These are phyloP conservation scores for Gymnopus androsaceus DNA, from an alignment of 1,284 basidiomycete genomes.

Conservation along the genomic window DNA sequence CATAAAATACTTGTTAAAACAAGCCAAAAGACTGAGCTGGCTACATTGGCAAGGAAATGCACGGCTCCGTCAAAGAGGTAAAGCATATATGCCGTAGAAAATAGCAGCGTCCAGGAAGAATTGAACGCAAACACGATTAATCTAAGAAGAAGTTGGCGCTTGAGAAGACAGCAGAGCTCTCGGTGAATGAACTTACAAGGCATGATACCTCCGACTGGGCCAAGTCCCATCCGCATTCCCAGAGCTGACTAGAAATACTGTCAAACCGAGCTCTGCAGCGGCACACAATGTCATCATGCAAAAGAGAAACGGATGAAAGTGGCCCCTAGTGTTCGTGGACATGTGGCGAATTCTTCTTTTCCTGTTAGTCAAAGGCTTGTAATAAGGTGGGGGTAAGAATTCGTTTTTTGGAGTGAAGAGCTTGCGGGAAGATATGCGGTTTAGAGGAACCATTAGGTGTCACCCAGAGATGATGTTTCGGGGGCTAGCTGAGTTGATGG, in stretches of 20 bases:
- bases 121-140: slow-evolving; percentile 68
- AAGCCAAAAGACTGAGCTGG: slow-evolving; percentile 76
- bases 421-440: not conserved
- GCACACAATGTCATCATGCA: slow-evolving; percentile 65
- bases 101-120: slow-evolving; percentile 70
- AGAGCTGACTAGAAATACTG: slow-evolving; percentile 66
- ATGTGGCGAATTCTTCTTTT: slow-evolving; percentile 24
- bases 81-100: slow-evolving; percentile 65
- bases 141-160: slow-evolving; percentile 26
- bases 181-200: slow-evolving; percentile 58
- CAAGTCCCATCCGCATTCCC: slow-evolving; percentile 63
- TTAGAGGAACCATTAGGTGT: slow-evolving; percentile 5
- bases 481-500: not conserved
- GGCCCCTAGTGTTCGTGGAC: slow-evolving; percentile 43
- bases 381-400: slow-evolving; percentile 6
- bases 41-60: slow-evolving; percentile 68
- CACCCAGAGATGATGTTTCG: not conserved
- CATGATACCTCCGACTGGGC: slow-evolving; percentile 63
- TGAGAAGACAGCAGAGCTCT: not conserved
- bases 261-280: slow-evolving; percentile 70
- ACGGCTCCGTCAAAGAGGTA: slow-evolving; percentile 68
- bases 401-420: not conserved
- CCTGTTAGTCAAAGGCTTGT: slow-evolving; percentile 5
- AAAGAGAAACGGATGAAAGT: slow-evolving; percentile 72
- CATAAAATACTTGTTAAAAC: slow-evolving; percentile 63